Base-by-base conservation (phyloP, 164 flowering plant genomes). In the Berberis vulgaris region DNA sequence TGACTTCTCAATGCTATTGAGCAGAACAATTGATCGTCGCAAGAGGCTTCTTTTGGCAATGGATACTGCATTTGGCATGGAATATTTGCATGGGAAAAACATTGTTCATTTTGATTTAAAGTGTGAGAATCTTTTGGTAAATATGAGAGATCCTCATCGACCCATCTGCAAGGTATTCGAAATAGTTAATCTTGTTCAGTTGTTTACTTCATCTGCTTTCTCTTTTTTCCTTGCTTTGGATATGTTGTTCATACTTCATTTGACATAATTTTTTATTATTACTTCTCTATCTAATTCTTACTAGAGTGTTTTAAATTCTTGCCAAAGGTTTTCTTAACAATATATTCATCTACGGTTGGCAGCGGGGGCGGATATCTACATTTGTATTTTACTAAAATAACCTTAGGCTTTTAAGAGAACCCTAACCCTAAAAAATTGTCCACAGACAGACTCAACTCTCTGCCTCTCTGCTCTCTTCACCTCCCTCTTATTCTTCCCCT, bases 51-150 rank as follows among this genome's bases (percentile, higher is more conserved):
- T 92, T 58, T 86, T 92, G 67, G 97, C 88, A 52, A 92, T 92
- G 98, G 97, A 92, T 82, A 82, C 87, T 45, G 89, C 98, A 54
- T 86, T 92, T 80, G 98, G 98, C 3, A 92, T 92, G 98, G 98
- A 89, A 78, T 92, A 92, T 71, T 78, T 92, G 77, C 98, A 92
- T 78, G 98, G 87, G 38, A 92, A 88, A 72, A 89, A 92, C 67
- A 83, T 92, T 58, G 98, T 92, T 42, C 98, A 92, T 76, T 92
- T 92, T 84, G 98, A 92, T 78, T 80, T 92, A 69, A 92, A 92
- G 80, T 89, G 98, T 73, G 98, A 87, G 70, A 92, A 92, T 76
- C 77, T 92, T 64, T 70, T 92, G 41, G 96, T 92, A 43, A 92
- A 92, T 70, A 92, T 92, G 98, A 86, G 91, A 70, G 98, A 92